Evolutionary conservation across 2,329 filamentous ascomycete genomes (phyloP).

Genomic region (Coleophoma eucalyptorum): DNA sequence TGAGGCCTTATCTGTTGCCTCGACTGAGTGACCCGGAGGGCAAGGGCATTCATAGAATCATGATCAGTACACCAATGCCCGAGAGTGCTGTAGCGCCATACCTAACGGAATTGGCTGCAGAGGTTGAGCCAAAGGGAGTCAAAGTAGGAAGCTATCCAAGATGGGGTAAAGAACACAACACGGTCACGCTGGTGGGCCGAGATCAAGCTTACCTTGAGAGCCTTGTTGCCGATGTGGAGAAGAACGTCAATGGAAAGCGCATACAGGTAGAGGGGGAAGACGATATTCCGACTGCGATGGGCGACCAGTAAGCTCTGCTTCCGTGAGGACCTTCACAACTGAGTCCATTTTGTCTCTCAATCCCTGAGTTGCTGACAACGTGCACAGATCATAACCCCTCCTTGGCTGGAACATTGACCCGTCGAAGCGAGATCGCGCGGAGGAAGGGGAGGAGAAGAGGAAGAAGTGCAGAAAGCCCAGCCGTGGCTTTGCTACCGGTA

Average conservation of each 20-base stretch:
- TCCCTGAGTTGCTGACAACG: slow-evolving; percentile 1
- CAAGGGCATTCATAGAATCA: slow-evolving; percentile 71
- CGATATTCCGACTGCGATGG: slow-evolving; percentile 36
- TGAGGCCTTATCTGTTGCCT: slow-evolving; percentile 69
- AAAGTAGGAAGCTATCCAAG: slow-evolving; percentile 95
- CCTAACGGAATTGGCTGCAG: slow-evolving; percentile 72
- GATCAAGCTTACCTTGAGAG: slow-evolving; percentile 76
- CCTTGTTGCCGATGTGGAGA: slow-evolving; percentile 72
- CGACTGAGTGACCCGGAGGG: slow-evolving; percentile 74
- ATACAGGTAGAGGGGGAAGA: slow-evolving; percentile 70
- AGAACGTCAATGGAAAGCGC: slow-evolving; percentile 69
- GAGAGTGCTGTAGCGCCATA: slow-evolving; percentile 85
- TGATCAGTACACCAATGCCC: slow-evolving; percentile 82
- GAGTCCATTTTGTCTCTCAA: slow-evolving; percentile 5
- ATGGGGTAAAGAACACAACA: slow-evolving; percentile 85
- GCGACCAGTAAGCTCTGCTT: slow-evolving; percentile 6
- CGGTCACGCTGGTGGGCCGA: slow-evolving; percentile 80
- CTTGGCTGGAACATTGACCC: background rate
- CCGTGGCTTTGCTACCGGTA: no score
- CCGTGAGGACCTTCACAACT: no score
- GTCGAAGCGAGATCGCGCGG: no score
- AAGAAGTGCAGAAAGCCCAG: no score
- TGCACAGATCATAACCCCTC: slow-evolving; percentile 3
- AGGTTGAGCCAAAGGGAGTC: slow-evolving; percentile 70
- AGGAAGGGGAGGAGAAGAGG: no score